Evolutionary conservation across 1,284 basidiomycete genomes (phyloP).

Genomic region (Leccinum griseonigrum): DNA sequence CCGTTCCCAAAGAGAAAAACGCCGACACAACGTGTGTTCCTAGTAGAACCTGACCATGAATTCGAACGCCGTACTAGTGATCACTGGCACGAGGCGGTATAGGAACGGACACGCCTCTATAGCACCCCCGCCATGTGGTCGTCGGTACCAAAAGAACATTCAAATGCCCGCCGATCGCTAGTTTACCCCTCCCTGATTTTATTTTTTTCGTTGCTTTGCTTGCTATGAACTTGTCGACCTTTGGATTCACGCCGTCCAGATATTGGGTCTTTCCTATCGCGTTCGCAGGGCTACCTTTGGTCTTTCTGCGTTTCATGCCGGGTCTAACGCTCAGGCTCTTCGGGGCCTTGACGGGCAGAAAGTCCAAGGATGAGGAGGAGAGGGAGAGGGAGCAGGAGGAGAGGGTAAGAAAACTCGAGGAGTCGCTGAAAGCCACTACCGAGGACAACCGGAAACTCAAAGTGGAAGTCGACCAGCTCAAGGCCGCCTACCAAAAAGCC

Average conservation of each 20-base stretch:
- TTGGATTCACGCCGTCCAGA: conserved; percentile 29
- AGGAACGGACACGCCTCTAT: conserved; percentile 19
- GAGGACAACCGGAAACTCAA: conserved; percentile 22
- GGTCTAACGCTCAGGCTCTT: background rate
- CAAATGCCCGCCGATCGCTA: conserved; percentile 26
- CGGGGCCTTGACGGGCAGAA: background rate
- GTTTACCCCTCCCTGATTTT: background rate
- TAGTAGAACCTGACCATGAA: too few relatives aligned
- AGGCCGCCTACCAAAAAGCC: conserved; percentile 1
- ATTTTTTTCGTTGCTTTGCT: background rate
- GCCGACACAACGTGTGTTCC: conserved; percentile 20
- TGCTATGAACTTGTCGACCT: conserved; percentile 30
- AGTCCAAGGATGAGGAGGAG: conserved; percentile 25
- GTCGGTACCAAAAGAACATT: conserved; percentile 24
- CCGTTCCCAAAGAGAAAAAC: conserved; percentile 6
- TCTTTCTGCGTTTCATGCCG: conserved; percentile 23
- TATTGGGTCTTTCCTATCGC: conserved; percentile 30
- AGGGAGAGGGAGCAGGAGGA: conserved; percentile 13
- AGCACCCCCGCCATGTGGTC: conserved; percentile 28
- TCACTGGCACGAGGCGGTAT: conserved; percentile 21
- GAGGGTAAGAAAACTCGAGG: conserved; percentile 17
- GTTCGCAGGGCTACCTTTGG: conserved; percentile 27
- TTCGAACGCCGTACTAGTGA: background rate
- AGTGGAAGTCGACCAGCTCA: conserved; percentile 16
- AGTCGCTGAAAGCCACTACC: background rate